phyloP scores from a whole-genome alignment of 306 rosid genomes.

The Quercus glauca region DNA sequence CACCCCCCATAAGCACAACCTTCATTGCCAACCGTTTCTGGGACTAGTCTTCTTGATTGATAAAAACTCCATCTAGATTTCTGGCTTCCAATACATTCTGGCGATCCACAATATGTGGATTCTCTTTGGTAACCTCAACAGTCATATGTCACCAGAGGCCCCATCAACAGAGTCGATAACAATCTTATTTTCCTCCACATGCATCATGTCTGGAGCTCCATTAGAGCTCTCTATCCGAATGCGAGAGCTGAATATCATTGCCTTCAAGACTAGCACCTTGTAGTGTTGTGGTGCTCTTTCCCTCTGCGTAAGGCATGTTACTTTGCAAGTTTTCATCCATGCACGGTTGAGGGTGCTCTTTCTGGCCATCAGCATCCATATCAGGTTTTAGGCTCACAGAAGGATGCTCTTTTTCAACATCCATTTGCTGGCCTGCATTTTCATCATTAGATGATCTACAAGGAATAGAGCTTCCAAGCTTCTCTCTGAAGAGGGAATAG shows the following conservation, averaged over 20 bases:
- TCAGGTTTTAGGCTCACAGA: slow-evolving; percentile 12
- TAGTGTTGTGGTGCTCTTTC: not conserved
- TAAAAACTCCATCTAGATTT: slow-evolving; percentile 1
- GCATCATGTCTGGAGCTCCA: not conserved
- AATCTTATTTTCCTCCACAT: slow-evolving; percentile 15
- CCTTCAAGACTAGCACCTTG: slow-evolving; percentile 10
- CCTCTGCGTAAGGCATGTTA: too few relatives aligned
- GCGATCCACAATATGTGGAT: slow-evolving; percentile 20
- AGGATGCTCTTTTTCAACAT: slow-evolving; percentile 12
- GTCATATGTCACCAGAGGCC: not conserved
- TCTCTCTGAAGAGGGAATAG: slow-evolving; percentile 11
- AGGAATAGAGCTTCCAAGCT: not conserved
- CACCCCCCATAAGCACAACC: slow-evolving; percentile 3
- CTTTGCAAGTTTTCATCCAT: not conserved
- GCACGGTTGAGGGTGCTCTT: slow-evolving; percentile 8
- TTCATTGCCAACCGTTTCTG: slow-evolving; percentile 14
- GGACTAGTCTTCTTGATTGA: slow-evolving; percentile 9
- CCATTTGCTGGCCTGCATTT: slow-evolving; percentile 32
- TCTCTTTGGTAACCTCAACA: slow-evolving; percentile 18
- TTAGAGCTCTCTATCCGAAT: not conserved
- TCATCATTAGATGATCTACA: slow-evolving; percentile 25
- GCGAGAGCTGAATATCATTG: slow-evolving; percentile 1
- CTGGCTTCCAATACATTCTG: slow-evolving; percentile 26
- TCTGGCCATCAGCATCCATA: slow-evolving; percentile 27
- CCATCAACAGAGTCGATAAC: slow-evolving; percentile 8